These are phyloP conservation scores for Clathrospora elynae DNA, from an alignment of 2,329 filamentous ascomycete genomes.

Conservation along the genomic window DNA sequence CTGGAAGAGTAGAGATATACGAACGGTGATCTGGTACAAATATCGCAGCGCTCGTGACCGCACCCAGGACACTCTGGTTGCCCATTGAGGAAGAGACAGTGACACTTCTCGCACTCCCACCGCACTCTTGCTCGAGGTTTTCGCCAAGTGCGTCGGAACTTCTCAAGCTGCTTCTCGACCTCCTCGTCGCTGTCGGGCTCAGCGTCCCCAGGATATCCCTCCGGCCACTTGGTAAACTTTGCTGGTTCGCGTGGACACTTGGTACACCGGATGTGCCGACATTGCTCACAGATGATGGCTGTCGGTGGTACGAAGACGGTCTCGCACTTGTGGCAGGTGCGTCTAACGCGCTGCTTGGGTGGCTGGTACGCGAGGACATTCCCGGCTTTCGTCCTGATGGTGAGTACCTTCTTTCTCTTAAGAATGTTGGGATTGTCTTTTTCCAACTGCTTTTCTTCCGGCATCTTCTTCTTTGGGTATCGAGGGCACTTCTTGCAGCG, in stretches of 20 bases:
- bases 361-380: conserved; percentile 74
- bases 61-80: conserved; percentile 65
- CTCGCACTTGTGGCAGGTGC: conserved; percentile 76
- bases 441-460: conserved; percentile 42
- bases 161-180: conserved; percentile 33
- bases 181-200: conserved; percentile 43
- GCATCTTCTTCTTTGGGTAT: conserved; percentile 68
- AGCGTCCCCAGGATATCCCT: conserved; percentile 71
- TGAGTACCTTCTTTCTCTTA: conserved; percentile 58
- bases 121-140: conserved; percentile 53
- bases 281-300: conserved; percentile 68
- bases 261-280: conserved; percentile 75
- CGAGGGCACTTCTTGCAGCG: conserved; percentile 82
- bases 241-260: conserved; percentile 80
- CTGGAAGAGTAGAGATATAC: conserved; percentile 19
- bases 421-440: conserved; percentile 54
- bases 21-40: conserved; percentile 61
- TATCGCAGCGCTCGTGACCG: conserved; percentile 63
- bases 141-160: conserved; percentile 48
- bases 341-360: conserved; percentile 72
- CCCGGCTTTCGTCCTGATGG: conserved; percentile 67
- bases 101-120: conserved; percentile 66
- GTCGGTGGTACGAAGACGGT: conserved; percentile 60
- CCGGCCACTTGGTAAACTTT: conserved; percentile 71
- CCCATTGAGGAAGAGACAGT: conserved; percentile 61